phyloP scores from a whole-genome alignment of 2,329 filamentous ascomycete genomes.

The Bertia moriformis region DNA sequence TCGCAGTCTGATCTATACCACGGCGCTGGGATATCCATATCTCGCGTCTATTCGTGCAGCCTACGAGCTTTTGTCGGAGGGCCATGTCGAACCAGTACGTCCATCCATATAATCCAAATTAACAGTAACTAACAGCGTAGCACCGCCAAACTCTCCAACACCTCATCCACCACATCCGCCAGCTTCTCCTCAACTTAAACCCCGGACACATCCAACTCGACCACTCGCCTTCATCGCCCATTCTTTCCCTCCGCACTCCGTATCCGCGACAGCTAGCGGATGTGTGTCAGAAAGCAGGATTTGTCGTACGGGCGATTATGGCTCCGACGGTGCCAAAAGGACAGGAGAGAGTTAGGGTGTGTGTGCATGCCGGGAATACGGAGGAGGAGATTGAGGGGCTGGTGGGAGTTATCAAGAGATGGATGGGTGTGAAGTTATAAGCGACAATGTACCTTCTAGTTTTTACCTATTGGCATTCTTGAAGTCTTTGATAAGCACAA shows the following conservation, averaged over 20 bases:
- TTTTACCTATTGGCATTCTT: too few relatives aligned
- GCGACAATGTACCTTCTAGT: too few relatives aligned
- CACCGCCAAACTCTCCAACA: background rate
- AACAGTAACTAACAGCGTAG: too few relatives aligned
- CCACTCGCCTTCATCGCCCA: background rate
- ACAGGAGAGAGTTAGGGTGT: background rate
- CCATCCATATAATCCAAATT: too few relatives aligned
- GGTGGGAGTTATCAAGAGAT: slow-evolving; percentile 42
- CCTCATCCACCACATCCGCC: background rate
- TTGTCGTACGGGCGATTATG: background rate
- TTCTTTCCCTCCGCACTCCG: background rate
- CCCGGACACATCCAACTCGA: background rate
- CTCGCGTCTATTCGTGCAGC: slow-evolving; percentile 20
- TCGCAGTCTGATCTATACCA: slow-evolving; percentile 23
- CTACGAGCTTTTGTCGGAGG: slow-evolving; percentile 16
- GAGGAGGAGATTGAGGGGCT: slow-evolving; percentile 17
- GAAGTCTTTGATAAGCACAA: too few relatives aligned
- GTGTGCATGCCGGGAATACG: slow-evolving; percentile 1
- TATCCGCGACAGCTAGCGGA: background rate
- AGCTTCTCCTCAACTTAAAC: background rate
- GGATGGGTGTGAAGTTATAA: too few relatives aligned
- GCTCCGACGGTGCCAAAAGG: background rate
- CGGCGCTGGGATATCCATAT: slow-evolving; percentile 21
- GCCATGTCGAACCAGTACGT: slow-evolving; percentile 12
- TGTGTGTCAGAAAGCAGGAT: background rate